phyloP scores from a whole-genome alignment of 306 rosid genomes.

The Boehmeria nivea region DNA sequence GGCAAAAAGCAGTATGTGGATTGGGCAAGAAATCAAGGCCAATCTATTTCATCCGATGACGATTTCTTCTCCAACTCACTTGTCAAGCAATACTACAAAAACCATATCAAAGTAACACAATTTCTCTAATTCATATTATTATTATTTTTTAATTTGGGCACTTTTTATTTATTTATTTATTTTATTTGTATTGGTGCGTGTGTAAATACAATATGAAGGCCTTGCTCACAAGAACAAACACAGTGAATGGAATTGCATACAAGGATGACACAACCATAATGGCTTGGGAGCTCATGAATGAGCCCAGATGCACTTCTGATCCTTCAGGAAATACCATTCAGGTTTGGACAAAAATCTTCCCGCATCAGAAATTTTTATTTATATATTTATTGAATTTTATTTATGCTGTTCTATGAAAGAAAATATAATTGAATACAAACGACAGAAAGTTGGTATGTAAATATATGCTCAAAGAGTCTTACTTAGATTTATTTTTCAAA shows the following conservation, averaged over 20 bases:
- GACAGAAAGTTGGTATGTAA: too few species aligned
- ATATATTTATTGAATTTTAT: too few species aligned
- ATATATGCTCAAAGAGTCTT: too few species aligned
- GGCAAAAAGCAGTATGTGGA: constrained; percentile 92
- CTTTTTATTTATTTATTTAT: background rate
- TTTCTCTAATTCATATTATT: too few species aligned
- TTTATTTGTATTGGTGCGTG: background rate
- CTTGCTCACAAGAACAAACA: constrained; percentile 69
- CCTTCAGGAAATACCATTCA: constrained; percentile 68
- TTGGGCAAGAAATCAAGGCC: constrained; percentile 82
- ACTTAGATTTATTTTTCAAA: too few species aligned
- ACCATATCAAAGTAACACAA: constrained; percentile 67
- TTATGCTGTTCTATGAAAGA: too few species aligned
- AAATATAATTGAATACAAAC: too few species aligned
- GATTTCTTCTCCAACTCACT: constrained; percentile 73
- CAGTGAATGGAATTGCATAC: constrained; percentile 64
- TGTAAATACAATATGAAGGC: constrained; percentile 25
- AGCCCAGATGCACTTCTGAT: constrained; percentile 72
- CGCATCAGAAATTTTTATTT: too few species aligned
- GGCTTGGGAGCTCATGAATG: constrained; percentile 99
- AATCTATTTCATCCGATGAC: constrained; percentile 60
- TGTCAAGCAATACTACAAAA: constrained; percentile 66
- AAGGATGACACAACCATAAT: constrained; percentile 84
- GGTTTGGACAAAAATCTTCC: constrained; percentile 42
- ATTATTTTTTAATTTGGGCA: background rate